Percentiles rank a stretch among this genome's conserved stretches.
Evolutionary conservation across 108 stramenopile genomes (phyloP).

Genomic region (Pinguiococcus pyrenoidosus): DNA sequence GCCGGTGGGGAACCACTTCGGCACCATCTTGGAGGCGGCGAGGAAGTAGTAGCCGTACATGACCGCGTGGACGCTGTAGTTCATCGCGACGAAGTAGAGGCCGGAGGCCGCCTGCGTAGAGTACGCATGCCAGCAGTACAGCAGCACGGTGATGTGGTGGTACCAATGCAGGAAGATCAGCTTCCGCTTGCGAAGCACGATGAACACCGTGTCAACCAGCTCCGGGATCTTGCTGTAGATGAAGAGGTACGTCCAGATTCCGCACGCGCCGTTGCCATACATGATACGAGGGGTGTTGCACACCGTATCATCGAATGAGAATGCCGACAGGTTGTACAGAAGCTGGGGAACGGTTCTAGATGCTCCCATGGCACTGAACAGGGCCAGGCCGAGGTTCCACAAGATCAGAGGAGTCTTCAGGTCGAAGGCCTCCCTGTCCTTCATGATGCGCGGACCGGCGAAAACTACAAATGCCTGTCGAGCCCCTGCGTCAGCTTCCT

Average conservation of each 20-base stretch:
- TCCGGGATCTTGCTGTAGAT: conserved; percentile 42
- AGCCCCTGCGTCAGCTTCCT: too few relatives aligned
- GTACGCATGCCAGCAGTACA: conserved; percentile 50
- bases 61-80: conserved; percentile 91
- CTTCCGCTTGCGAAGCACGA: conserved; percentile 38
- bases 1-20: conserved; percentile 12
- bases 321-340: conserved; percentile 2
- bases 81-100: conserved; percentile 65
- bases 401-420: conserved; percentile 6
- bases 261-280: conserved; percentile 32
- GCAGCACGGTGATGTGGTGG: conserved; percentile 47
- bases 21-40: conserved; percentile 6
- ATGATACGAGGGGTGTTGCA: conserved; percentile 11
- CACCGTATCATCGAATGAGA: conserved; percentile 25
- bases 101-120: conserved; percentile 31
- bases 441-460: conserved; percentile 16
- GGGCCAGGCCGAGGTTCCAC: conserved; percentile 19
- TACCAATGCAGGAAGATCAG: conserved; percentile 52
- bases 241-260: conserved; percentile 42
- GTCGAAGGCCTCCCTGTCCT: conserved; percentile 20
- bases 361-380: conserved; percentile 25
- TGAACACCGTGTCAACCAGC: conserved; percentile 44
- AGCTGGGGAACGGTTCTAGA: conserved; percentile 27
- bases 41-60: conserved; percentile 99
- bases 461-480: conserved; percentile 16